These are phyloP conservation scores for Vitis hybrid DNA, from an alignment of 177 flowering plant species.

Conservation along the genomic window DNA sequence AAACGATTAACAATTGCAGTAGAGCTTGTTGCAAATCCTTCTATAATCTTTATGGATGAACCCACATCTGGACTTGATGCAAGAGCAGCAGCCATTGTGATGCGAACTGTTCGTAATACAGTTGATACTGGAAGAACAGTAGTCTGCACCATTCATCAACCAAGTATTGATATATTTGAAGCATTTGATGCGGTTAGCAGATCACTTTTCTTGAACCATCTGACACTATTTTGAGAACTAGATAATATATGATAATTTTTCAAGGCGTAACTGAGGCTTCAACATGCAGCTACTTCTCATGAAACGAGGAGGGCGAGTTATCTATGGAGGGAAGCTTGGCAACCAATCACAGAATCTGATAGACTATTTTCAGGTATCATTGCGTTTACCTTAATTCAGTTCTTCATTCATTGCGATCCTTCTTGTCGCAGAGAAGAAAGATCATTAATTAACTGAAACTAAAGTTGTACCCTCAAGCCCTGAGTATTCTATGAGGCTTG, in stretches of 20 bases:
- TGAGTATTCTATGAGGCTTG: too few species aligned
- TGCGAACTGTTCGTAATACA: constrained; percentile 95
- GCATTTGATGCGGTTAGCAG: constrained; percentile 87
- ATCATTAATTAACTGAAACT: too few species aligned
- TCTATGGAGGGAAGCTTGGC: constrained; percentile 92
- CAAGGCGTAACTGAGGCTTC: constrained; percentile 1
- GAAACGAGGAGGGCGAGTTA: constrained; percentile 90
- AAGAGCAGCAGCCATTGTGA: constrained; percentile 95
- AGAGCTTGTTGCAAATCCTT: constrained; percentile 97
- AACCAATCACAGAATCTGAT: constrained; percentile 60
- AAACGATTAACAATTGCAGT: constrained; percentile 95
- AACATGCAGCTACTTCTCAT: constrained; percentile 74
- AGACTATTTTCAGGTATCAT: constrained; percentile 75
- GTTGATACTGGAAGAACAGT: constrained; percentile 97
- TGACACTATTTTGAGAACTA: background rate
- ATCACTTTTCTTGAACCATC: background rate
- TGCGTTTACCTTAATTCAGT: background rate
- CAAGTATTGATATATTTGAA: constrained; percentile 97
- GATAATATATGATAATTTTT: background rate
- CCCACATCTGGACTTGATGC: constrained; percentile 99
- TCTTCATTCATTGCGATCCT: background rate
- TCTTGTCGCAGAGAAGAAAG: background rate
- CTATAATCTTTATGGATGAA: constrained; percentile 97
- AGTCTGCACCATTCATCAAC: constrained; percentile 99
- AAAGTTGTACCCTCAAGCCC: too few species aligned